Base-by-base conservation (phyloP, 2,329 filamentous ascomycete genomes). In the Fusarium luffae region DNA sequence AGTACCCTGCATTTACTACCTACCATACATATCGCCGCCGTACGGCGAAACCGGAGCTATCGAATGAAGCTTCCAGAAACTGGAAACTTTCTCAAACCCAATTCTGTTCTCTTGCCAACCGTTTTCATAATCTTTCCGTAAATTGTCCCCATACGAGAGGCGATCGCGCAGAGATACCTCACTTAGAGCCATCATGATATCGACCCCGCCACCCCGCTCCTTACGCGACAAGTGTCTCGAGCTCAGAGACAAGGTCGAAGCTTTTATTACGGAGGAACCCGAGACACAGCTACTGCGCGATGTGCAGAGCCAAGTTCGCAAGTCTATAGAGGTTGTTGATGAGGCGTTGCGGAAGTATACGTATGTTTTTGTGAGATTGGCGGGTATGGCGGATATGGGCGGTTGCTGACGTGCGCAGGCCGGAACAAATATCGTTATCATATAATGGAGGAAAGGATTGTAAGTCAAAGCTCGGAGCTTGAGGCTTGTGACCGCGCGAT, bases 361-460 rank as follows among this genome's bases (percentile, higher is more conserved):
- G 90, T 96, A 82, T 19, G 58, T 58, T 23, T 16, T 23, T 18
- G 18, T 11, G 25, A 41, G 10, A 19, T 41, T 43, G 37, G 40
- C 34, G 18, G 34, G 34, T 37, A n/a, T 48, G 37, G 27, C 32
- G 47, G 57, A 18, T 46, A 49, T 43, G 21, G 44, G 48, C 32
- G 18, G 49, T 41, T 40, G 50, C 68, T 75, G 59, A 69, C 51
- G 18, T 19, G n/a, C 47, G 28, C 49, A 96, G 93, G 62, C 87
- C 92, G 67, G 86, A 91, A 62, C 87, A 97, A 77, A 86, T 98
- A 65, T 93, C 94, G 7, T 85, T 98, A 69, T 97, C 95, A 59
- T 99, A 98, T 82, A 99, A 99, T 75, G 96, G 96, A 77, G 96
- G 96, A 66, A 99, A 99, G 80, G 96, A 98, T 85, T 98, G 68